Conservation (phyloP, 495 filamentous ascomycete species). For the Aspergillus egyptiacus region DNA sequence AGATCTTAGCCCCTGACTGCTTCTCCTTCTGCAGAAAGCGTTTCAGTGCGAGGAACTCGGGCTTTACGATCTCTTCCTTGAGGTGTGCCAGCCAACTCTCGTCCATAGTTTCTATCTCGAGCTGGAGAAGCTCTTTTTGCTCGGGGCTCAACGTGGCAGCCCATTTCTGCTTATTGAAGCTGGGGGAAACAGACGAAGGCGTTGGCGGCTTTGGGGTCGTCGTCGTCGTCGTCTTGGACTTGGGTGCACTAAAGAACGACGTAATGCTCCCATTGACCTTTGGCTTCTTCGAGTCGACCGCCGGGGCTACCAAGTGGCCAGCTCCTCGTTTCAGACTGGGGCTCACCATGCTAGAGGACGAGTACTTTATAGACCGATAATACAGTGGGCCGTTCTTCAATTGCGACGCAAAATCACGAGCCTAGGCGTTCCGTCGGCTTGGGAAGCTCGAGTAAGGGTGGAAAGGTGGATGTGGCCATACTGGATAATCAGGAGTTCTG, state of each 20-base stretch:
- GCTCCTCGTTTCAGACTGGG: conserved; percentile 33
- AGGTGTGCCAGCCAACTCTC: conserved; percentile 84
- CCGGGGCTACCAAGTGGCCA: conserved; percentile 25
- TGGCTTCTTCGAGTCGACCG: conserved; percentile 50
- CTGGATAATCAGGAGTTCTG: no score
- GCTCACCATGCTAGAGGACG: conserved; percentile 25
- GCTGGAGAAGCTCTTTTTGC: conserved; percentile 70
- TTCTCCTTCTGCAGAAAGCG: conserved; percentile 76
- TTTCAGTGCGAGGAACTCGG: conserved; percentile 81
- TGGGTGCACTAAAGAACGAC: conserved; percentile 58
- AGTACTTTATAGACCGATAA: not conserved
- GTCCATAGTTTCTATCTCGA: conserved; percentile 89
- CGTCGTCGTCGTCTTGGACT: conserved; percentile 29
- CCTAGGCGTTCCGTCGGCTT: not conserved
- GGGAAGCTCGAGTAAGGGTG: no score
- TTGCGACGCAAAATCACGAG: not conserved
- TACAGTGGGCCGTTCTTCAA: no score
- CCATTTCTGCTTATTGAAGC: conserved; percentile 88
- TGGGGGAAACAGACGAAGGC: conserved; percentile 33
- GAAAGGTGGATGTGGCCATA: no score
- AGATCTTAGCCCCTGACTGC: conserved; percentile 65
- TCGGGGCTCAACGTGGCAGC: conserved; percentile 68
- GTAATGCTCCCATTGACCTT: conserved; percentile 61
- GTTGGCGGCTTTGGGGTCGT: conserved; percentile 14
- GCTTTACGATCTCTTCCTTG: conserved; percentile 71